These are phyloP conservation scores for Fraxinus albicans DNA, from an alignment of 305 asterid species.

Conservation along the genomic window DNA sequence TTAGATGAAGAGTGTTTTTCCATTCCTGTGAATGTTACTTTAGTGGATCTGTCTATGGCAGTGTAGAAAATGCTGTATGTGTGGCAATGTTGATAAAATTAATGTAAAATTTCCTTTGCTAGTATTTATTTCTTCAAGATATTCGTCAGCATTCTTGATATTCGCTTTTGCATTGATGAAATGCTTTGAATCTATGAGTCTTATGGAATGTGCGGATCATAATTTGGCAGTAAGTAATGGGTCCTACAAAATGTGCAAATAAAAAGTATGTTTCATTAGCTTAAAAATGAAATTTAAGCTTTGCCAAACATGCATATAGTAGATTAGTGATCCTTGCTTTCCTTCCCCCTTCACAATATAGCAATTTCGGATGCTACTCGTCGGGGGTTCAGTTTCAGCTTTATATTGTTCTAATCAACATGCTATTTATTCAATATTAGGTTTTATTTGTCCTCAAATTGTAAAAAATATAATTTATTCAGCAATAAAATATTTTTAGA, in stretches of 20 bases:
- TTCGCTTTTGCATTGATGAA: slow-evolving; percentile 3
- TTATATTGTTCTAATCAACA: neutral
- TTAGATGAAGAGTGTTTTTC: neutral
- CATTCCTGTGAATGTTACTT: neutral
- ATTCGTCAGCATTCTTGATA: neutral
- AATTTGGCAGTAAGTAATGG: neutral
- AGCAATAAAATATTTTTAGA: slow-evolving; percentile 38
- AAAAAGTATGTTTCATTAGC: neutral
- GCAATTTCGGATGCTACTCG: neutral
- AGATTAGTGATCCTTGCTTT: neutral
- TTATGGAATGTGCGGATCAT: neutral
- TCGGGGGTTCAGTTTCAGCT: neutral
- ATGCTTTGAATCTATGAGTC: neutral
- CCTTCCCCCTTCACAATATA: neutral
- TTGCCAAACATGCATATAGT: neutral
- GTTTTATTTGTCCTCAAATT: neutral
- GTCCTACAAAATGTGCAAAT: neutral
- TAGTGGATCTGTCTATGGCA: neutral
- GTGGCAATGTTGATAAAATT: neutral
- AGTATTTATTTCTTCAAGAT: neutral
- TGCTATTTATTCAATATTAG: neutral
- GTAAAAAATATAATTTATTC: neutral
- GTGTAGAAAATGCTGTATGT: neutral
- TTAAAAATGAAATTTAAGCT: neutral
- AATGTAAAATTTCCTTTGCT: neutral